phyloP scores from a whole-genome alignment of 169 alveolate genomes.

The Sarcocystis neurona region DNA sequence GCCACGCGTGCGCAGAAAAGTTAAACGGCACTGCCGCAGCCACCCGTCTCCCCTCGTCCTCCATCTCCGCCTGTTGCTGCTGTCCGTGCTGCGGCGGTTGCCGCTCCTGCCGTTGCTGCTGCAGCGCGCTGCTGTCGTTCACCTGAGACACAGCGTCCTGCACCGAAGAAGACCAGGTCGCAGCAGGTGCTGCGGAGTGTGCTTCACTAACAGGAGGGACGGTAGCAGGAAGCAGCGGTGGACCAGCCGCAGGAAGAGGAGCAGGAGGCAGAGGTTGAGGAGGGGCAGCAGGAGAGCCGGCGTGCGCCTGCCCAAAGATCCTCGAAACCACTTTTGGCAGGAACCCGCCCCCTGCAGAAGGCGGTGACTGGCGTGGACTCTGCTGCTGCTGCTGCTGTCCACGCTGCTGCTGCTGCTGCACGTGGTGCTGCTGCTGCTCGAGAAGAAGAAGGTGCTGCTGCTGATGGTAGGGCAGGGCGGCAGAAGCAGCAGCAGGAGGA shows the following conservation, averaged over 20 bases:
- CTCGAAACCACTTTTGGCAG: background rate
- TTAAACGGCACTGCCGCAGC: background rate
- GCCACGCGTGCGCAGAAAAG: background rate
- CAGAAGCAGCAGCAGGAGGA: background rate
- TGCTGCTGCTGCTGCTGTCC: no score
- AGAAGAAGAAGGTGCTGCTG: background rate
- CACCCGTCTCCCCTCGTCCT: background rate
- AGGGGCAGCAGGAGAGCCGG: background rate
- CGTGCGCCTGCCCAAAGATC: background rate
- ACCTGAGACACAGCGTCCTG: background rate
- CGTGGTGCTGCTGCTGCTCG: no score
- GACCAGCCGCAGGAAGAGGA: background rate
- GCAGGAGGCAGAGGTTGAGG: background rate
- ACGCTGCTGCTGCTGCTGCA: no score
- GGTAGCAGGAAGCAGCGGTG: background rate
- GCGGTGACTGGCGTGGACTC: no score
- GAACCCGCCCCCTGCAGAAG: no score
- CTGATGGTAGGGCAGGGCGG: background rate
- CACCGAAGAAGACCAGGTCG: background rate
- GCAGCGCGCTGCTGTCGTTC: no score
- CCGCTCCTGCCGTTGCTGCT: no score
- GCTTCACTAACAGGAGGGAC: background rate
- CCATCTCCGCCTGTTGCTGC: background rate
- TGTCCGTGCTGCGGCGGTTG: no score
- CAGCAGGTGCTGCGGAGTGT: background rate